These are phyloP conservation scores for Rhodofomes roseus DNA, from an alignment of 1,284 basidiomycete genomes.

Conservation along the genomic window DNA sequence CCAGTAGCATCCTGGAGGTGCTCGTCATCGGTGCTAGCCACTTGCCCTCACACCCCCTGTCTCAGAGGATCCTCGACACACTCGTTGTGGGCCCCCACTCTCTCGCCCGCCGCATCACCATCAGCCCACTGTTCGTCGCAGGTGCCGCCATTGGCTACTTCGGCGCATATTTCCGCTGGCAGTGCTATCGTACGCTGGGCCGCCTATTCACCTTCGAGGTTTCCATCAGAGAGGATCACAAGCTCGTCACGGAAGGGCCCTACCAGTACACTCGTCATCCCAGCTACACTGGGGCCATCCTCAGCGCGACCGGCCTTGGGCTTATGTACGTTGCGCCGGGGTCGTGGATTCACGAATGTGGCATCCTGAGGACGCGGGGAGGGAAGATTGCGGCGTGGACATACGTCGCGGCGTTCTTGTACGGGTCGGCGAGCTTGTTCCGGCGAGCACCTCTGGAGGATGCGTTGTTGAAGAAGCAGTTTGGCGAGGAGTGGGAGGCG, in stretches of 20 bases:
- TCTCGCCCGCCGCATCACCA: neutral
- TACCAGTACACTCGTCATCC: slow-evolving; percentile 12
- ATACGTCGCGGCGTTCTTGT: neutral
- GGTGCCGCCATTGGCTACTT: slow-evolving; percentile 1
- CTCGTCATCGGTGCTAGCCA: slow-evolving; percentile 4
- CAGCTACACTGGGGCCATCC: slow-evolving; percentile 2
- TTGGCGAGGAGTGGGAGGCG: slow-evolving; percentile 20
- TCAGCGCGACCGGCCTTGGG: neutral
- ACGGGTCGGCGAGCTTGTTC: neutral
- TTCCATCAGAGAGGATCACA: slow-evolving; percentile 6
- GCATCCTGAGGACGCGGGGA: slow-evolving; percentile 1
- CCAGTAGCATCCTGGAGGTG: neutral
- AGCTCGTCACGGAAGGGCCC: slow-evolving; percentile 9
- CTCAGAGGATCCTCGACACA: neutral
- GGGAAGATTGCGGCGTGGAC: neutral
- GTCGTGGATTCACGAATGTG: slow-evolving; percentile 10
- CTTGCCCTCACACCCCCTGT: neutral
- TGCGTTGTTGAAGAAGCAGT: slow-evolving; percentile 17
- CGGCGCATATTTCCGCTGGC: slow-evolving; percentile 4
- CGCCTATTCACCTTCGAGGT: slow-evolving; percentile 12
- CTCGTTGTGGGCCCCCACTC: slow-evolving; percentile 1
- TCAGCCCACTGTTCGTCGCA: slow-evolving; percentile 1
- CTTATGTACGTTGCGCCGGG: neutral
- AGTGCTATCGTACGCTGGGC: slow-evolving; percentile 9
- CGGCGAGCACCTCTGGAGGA: slow-evolving; percentile 17